Conservation (phyloP, 345 rosid genomes). For the Limnanthes douglasii region DNA sequence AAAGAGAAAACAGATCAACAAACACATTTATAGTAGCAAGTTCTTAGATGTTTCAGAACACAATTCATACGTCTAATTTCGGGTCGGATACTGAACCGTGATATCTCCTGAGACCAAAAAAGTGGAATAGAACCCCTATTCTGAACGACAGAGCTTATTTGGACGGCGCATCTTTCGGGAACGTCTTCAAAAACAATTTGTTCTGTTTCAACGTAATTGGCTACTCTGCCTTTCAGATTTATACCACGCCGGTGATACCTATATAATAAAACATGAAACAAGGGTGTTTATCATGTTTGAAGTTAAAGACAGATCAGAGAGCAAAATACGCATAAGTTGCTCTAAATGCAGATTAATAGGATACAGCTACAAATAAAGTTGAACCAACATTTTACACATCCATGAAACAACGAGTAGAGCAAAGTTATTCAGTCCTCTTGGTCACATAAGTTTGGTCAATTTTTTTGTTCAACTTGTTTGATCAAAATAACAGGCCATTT, state of each 20-base stretch:
- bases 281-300: not conserved
- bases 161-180: conserved; percentile 37
- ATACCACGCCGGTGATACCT: conserved; percentile 93
- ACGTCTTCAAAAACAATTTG: conserved; percentile 73
- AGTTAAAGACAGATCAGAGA: not conserved
- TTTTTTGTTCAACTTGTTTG: too few species aligned
- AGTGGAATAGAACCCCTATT: conserved; percentile 88
- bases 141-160: conserved; percentile 83
- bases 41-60: not conserved
- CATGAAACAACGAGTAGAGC: conserved; percentile 3
- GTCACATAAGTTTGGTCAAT: too few species aligned
- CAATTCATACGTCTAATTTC: conserved; percentile 55
- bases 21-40: not conserved
- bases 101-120: conserved; percentile 86
- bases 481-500: too few species aligned
- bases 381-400: not conserved
- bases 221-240: conserved; percentile 75
- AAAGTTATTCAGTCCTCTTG: too few species aligned
- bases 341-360: not conserved
- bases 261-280: conserved; percentile 9
- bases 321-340: too few species aligned
- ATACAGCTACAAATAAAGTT: conserved; percentile 2
- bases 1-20: conserved; percentile 10
- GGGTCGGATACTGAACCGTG: conserved; percentile 62
- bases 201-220: conserved; percentile 96